These are phyloP conservation scores for Phytophthora litchii DNA, from an alignment of 352 stramenopile species.

Conservation along the genomic window DNA sequence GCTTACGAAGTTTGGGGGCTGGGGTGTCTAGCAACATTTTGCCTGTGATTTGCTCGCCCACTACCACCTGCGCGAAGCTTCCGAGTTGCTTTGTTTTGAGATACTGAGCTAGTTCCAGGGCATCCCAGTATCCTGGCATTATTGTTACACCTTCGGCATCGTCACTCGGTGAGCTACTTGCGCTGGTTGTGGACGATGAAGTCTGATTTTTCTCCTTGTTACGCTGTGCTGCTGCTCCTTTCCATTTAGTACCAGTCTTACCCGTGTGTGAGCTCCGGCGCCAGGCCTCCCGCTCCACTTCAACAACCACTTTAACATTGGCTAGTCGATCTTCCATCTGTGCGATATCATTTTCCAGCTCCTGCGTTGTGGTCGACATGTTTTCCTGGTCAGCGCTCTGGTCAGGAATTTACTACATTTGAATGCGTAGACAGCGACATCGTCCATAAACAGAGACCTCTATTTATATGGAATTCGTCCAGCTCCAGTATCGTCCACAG, in stretches of 20 bases:
- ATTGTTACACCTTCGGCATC: constrained; percentile 21
- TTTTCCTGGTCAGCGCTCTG: background rate
- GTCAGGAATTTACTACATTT: background rate
- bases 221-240: constrained; percentile 34
- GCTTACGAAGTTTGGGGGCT: constrained; percentile 41
- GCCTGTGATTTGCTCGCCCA: constrained; percentile 69
- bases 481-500: background rate
- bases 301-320: constrained; percentile 56
- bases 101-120: constrained; percentile 65
- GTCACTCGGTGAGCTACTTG: constrained; percentile 13
- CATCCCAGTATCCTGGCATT: constrained; percentile 61
- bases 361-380: constrained; percentile 50
- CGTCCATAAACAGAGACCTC: constrained; percentile 16
- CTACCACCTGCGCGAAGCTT: constrained; percentile 53
- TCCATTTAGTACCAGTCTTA: constrained; percentile 70
- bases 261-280: constrained; percentile 51
- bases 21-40: constrained; percentile 60
- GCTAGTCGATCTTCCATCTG: constrained; percentile 68
- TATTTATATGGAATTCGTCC: constrained; percentile 33
- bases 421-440: background rate
- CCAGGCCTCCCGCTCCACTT: constrained; percentile 61
- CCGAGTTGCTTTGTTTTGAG: constrained; percentile 53
- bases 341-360: constrained; percentile 62
- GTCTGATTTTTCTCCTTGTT: constrained; percentile 15
- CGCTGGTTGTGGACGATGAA: constrained; percentile 3